These are phyloP conservation scores for Closterium sp. DNA, from an alignment of 139 green algal species.

Conservation along the genomic window DNA sequence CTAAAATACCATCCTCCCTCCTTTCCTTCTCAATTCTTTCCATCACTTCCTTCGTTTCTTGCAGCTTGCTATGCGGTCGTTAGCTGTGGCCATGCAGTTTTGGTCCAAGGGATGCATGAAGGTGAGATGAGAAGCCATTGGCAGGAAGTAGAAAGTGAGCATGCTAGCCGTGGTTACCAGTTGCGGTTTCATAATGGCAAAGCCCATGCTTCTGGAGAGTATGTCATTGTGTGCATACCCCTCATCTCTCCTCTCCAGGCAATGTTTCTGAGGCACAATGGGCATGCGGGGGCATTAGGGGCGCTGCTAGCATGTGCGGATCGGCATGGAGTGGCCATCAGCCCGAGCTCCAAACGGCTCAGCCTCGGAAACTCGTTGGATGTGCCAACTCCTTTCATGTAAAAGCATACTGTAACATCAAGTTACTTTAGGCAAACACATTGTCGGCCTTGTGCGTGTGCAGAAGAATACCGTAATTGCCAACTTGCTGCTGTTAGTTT, in stretches of 20 bases:
- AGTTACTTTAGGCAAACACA: no score
- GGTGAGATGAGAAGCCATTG: background rate
- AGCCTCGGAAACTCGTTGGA: background rate
- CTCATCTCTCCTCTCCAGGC: constrained; percentile 15
- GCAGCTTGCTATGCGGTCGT: constrained; percentile 39
- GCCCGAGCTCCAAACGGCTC: background rate
- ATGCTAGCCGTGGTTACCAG: constrained; percentile 3
- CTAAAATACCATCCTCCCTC: no score
- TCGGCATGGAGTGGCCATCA: background rate
- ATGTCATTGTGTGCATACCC: constrained; percentile 7
- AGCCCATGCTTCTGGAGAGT: no score
- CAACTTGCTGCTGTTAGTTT: no score
- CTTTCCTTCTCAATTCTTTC: background rate
- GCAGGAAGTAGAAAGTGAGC: background rate
- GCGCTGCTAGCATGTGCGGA: constrained; percentile 18
- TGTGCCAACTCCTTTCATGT: background rate
- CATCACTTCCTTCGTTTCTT: background rate
- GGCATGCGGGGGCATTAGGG: constrained; percentile 31
- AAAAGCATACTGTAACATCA: no score
- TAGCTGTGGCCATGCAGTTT: constrained; percentile 40
- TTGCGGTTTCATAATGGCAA: no score
- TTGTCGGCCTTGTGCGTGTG: no score
- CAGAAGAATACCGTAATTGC: no score
- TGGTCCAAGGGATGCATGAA: constrained; percentile 47
- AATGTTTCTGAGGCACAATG: constrained; percentile 38